Evolutionary conservation across 345 rosid genomes (phyloP).

Genomic region (Mallotus nudiflorus): DNA sequence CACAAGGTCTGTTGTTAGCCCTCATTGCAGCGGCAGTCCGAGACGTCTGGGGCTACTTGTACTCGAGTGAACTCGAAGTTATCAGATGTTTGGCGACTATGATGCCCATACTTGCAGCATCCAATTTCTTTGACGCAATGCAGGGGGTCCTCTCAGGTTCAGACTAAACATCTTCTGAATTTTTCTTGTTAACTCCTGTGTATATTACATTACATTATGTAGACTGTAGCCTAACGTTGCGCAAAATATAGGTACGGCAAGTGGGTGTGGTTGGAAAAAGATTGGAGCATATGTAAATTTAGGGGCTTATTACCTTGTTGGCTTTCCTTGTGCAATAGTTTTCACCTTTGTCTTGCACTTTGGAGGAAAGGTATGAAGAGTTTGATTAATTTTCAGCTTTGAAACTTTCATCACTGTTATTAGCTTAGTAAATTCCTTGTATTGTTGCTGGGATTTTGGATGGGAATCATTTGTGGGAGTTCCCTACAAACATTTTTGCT

Average conservation of each 20-base stretch:
- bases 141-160: slow-evolving; percentile 67
- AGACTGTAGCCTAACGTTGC: no score
- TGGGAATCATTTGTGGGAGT: slow-evolving; percentile 58
- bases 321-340: slow-evolving; percentile 43
- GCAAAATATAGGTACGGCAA: slow-evolving; percentile 39
- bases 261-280: slow-evolving; percentile 70
- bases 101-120: slow-evolving; percentile 52
- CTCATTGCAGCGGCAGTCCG: slow-evolving; percentile 37
- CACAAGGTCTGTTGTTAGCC: slow-evolving; percentile 43
- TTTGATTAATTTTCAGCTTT: no score
- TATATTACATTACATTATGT: no score
- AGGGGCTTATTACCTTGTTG: slow-evolving; percentile 54
- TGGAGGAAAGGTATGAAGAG: slow-evolving; percentile 50
- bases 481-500: slow-evolving; percentile 48
- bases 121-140: slow-evolving; percentile 57
- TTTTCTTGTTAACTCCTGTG: no score
- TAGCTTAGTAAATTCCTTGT: no score
- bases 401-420: not conserved
- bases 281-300: slow-evolving; percentile 57
- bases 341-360: slow-evolving; percentile 47
- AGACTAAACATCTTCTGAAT: not conserved
- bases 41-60: slow-evolving; percentile 56
- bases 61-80: slow-evolving; percentile 45
- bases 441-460: slow-evolving; percentile 56
- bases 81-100: slow-evolving; percentile 44